Evolutionary conservation across 306 rosid genomes (phyloP).

Genomic region (Sophora flavescens): DNA sequence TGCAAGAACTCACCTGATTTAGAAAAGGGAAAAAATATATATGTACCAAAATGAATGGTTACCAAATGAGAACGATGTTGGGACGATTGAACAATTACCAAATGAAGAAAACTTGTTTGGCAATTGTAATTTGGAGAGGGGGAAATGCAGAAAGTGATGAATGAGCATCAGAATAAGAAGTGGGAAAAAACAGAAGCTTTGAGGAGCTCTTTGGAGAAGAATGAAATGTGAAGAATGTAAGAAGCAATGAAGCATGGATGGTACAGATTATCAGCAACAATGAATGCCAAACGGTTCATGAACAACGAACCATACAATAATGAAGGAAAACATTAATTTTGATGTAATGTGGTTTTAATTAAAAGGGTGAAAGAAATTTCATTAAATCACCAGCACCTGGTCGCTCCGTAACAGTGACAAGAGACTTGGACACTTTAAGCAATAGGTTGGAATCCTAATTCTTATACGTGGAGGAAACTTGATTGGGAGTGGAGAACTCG

Average conservation of each 20-base stretch:
- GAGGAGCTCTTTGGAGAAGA: background rate
- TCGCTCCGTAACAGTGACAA: too few species aligned
- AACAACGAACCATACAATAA: background rate
- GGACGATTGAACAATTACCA: background rate
- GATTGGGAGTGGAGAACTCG: too few species aligned
- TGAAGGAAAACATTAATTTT: background rate
- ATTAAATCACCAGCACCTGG: too few species aligned
- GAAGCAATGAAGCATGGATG: too few species aligned
- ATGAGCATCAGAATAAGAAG: background rate
- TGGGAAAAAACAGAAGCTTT: background rate
- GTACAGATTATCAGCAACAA: too few species aligned
- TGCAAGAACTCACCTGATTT: conserved; percentile 35
- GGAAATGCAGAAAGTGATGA: background rate
- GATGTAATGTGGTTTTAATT: background rate
- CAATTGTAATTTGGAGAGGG: background rate
- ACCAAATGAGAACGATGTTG: background rate
- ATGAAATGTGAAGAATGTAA: background rate
- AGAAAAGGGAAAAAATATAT: background rate
- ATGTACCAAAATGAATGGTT: background rate
- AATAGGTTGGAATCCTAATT: too few species aligned
- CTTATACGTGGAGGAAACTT: too few species aligned
- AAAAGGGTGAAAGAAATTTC: too few species aligned
- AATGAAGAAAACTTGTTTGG: background rate
- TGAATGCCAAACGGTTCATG: background rate
- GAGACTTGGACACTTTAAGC: too few species aligned